Evolutionary conservation across 257 asterid genomes (phyloP).

Genomic region (Nicotiana undulata): DNA sequence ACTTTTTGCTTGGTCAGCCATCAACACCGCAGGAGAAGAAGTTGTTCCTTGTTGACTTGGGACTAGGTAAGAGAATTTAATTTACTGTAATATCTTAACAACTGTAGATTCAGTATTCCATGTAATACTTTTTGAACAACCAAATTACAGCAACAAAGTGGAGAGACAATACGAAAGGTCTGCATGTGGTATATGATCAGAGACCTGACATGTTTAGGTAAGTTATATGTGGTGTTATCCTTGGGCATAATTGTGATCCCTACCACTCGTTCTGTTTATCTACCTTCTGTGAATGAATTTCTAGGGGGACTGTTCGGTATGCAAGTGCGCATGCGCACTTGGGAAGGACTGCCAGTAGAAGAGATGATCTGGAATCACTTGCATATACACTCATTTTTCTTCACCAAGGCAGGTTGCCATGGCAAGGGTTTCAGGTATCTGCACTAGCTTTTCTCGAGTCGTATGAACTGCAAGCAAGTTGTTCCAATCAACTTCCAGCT

Average conservation of each 20-base stretch:
- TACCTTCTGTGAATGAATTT: background rate
- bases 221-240: conserved; percentile 1
- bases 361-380: conserved; percentile 47
- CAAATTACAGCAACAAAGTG: conserved; percentile 37
- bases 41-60: conserved; percentile 47
- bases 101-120: background rate
- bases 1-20: conserved; percentile 42
- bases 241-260: background rate
- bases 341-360: conserved; percentile 49
- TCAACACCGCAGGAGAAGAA: conserved; percentile 37
- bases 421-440: conserved; percentile 48
- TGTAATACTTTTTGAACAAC: background rate
- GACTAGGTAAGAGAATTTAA: conserved; percentile 27
- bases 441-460: background rate
- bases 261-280: background rate
- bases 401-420: conserved; percentile 42
- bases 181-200: conserved; percentile 39
- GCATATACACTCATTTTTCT: conserved; percentile 44
- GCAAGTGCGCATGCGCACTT: conserved; percentile 47
- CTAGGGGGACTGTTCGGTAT: conserved; percentile 47
- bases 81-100: background rate
- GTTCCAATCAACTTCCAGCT: background rate
- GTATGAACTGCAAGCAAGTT: background rate
- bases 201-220: conserved; percentile 45
- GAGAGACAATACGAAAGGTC: conserved; percentile 31